phyloP scores from a whole-genome alignment of 176 grass and related monocot genomes.

The Tuctoria greenei region DNA sequence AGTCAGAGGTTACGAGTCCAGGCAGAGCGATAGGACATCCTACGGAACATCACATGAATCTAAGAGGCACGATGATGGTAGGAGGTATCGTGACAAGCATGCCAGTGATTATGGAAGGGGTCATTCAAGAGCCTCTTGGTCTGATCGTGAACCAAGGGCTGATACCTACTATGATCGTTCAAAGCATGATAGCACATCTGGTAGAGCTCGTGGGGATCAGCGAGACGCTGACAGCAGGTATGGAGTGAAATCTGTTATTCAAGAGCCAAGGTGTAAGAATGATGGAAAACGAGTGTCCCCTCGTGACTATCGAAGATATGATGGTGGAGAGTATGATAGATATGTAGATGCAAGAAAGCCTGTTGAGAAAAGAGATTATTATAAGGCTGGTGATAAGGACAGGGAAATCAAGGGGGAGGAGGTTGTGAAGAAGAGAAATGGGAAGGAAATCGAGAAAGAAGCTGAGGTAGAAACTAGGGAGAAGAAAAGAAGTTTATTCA shows the following conservation, averaged over 20 bases:
- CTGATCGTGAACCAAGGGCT: conserved; percentile 51
- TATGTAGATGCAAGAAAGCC: conserved; percentile 38
- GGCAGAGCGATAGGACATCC: conserved; percentile 52
- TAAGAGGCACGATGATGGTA: conserved; percentile 69
- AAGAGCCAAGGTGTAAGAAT: conserved; percentile 48
- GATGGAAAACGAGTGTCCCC: conserved; percentile 45
- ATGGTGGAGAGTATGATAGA: conserved; percentile 47
- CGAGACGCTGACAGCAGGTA: conserved; percentile 43
- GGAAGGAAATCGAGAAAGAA: conserved; percentile 65
- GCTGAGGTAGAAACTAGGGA: conserved; percentile 37
- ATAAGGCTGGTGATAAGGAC: conserved; percentile 33
- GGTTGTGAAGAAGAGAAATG: conserved; percentile 46
- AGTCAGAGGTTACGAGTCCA: conserved; percentile 58
- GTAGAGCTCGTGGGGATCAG: conserved; percentile 45
- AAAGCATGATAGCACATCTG: conserved; percentile 39
- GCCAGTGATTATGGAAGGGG: conserved; percentile 58
- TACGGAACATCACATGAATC: conserved; percentile 51
- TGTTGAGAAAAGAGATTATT: conserved; percentile 37
- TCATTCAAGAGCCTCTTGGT: conserved; percentile 49
- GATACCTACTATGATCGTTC: conserved; percentile 45
- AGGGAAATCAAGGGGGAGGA: conserved; percentile 54
- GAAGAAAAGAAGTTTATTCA: conserved; percentile 61
- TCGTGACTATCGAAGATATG: conserved; percentile 30
- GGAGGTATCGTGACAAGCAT: conserved; percentile 54
- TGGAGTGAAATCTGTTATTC: conserved; percentile 39